Conservation (phyloP, 2,329 filamentous ascomycete species). For the Fusarium chuoi region DNA sequence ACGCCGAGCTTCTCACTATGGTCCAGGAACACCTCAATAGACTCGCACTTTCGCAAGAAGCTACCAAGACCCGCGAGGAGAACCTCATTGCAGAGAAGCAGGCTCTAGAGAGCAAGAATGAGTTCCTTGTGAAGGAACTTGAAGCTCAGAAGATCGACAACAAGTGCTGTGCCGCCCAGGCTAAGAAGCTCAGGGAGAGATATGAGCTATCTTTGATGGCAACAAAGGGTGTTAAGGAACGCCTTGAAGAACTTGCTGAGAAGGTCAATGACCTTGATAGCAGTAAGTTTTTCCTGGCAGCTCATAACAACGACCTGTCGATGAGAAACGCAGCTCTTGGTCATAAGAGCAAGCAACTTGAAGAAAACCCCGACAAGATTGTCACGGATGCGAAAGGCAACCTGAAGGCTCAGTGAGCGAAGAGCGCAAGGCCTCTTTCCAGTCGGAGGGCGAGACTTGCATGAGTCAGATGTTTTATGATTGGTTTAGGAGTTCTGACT, state of each 20-base stretch:
- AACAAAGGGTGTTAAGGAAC: background rate
- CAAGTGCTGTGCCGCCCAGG: background rate
- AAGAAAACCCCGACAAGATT: background rate
- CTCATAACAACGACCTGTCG: background rate
- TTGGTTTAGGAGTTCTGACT: accelerated
- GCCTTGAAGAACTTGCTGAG: accelerated
- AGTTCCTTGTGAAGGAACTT: background rate
- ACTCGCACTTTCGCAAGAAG: background rate
- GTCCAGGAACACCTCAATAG: background rate
- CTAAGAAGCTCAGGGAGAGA: background rate
- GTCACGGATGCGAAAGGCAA: background rate
- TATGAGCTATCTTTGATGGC: background rate
- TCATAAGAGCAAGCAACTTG: background rate
- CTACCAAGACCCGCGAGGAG: accelerated
- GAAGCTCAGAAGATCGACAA: no score
- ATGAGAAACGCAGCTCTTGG: background rate
- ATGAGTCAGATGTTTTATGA: accelerated
- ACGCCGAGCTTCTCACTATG: background rate
- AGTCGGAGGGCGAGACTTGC: background rate
- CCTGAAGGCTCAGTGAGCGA: background rate
- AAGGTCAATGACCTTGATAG: background rate
- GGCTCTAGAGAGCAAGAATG: background rate
- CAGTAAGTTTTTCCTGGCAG: background rate
- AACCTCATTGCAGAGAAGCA: background rate
- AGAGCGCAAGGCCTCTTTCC: background rate